Evolutionary conservation across 176 grass and related monocot genomes (phyloP), one percentile per base, ranked within the genome.

Genomic region (Phyllostachys edulis): DNA sequence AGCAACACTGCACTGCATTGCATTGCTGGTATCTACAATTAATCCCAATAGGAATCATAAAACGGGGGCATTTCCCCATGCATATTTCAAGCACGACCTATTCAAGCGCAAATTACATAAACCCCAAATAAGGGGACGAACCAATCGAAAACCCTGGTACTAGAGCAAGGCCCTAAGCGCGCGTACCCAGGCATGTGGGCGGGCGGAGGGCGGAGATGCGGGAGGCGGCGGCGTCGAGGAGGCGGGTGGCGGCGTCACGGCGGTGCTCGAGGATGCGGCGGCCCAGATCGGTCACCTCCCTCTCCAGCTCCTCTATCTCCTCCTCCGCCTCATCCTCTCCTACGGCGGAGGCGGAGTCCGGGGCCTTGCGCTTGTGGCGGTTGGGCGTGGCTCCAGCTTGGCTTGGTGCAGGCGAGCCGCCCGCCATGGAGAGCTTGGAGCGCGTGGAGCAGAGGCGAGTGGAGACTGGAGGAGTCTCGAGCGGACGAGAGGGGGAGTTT

Each of bases 221-320:
- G 14, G 87, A 67, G 17, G 42, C 74, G 0, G 60, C 13, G 1
- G 63, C 56, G 54, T 76, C 49, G 7, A 85, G n/a, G 63, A 84
- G 39, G 54, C 82, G 80, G 15, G 36, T 37, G 32, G 89, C 87
- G 20, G 71, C 66, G 15, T 79, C 57, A 9, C 83, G 73, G 63
- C 87, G 69, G 26, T 75, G 67, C 57, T 94, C 91, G 29, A 93
- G 85, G 71, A 94, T 55, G 57, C 79, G 88, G 50, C 82, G 56
- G 69, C 76, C 88, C 78, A 97, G 83, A 84, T 90, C 87, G 51
- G 73, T 73, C 23, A 97, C 27, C 87, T 84, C 65, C n/a, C 75
- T 73, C 79, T 92, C 85, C 75, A 97, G 77, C 51, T 90, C 87
- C 49, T 89, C 61, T 5, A 86, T 56, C 56, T 82, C 65, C 49